A percentile compares a stretch with the other conserved stretches of the same genome.
These are phyloP conservation scores for Naganishia liquefaciens DNA, from an alignment of 1,284 basidiomycete genomes.

Conservation along the genomic window DNA sequence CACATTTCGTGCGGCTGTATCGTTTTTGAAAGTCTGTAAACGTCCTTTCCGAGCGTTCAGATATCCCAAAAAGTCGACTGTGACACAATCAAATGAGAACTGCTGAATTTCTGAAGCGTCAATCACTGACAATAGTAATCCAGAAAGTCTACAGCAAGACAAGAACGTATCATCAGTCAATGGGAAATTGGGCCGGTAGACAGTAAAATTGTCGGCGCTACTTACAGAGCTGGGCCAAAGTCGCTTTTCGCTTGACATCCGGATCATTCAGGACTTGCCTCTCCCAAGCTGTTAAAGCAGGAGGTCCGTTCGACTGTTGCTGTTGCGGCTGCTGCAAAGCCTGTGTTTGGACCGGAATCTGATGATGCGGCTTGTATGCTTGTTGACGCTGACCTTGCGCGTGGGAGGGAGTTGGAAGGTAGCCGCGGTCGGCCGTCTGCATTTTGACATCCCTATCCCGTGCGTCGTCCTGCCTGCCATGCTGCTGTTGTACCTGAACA, in stretches of 20 bases:
- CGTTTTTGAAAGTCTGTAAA: conserved; percentile 75
- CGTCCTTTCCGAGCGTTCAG: conserved; percentile 79
- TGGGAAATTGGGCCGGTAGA: neutral
- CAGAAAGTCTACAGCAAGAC: conserved; percentile 68
- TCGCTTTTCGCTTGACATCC: conserved; percentile 84
- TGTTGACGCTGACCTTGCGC: conserved; percentile 25
- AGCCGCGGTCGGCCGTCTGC: conserved; percentile 29
- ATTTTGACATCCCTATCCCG: conserved; percentile 28
- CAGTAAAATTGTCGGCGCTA: conserved; percentile 15
- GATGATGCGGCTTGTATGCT: conserved; percentile 17
- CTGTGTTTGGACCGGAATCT: conserved; percentile 8
- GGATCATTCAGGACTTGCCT: conserved; percentile 73
- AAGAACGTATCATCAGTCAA: conserved; percentile 1
- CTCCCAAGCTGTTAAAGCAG: conserved; percentile 72
- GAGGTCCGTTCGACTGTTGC: conserved; percentile 7
- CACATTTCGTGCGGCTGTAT: conserved; percentile 70
- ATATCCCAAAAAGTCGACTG: conserved; percentile 81
- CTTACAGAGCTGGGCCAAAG: conserved; percentile 89
- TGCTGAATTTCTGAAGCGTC: conserved; percentile 1
- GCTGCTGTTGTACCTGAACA: conserved; percentile 26
- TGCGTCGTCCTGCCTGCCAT: neutral
- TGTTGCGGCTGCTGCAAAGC: conserved; percentile 13
- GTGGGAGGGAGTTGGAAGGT: conserved; percentile 26
- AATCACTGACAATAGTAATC: conserved; percentile 73
- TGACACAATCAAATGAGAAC: conserved; percentile 19